A percentile compares a stretch with the other conserved stretches of the same genome.
Conservation (phyloP, 768 basidiomycete genomes). For the Lactifluus pinguis region DNA sequence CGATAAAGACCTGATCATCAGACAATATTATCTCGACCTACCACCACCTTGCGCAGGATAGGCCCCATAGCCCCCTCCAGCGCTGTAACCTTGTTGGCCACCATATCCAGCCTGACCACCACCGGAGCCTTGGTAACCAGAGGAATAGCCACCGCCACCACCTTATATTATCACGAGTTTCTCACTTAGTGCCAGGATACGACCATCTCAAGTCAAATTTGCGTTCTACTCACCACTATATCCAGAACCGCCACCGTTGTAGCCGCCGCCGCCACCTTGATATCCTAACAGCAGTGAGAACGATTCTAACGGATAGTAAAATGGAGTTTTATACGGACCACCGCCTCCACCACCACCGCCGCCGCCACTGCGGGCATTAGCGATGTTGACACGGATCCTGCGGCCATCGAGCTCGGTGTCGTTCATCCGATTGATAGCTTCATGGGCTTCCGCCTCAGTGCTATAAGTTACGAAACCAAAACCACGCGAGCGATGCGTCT, state of each 20-base stretch:
- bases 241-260: slow-evolving; percentile 26
- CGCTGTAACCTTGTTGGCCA: background rate
- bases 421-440: slow-evolving; percentile 69
- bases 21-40: background rate
- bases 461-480: slow-evolving; percentile 91
- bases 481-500: slow-evolving; percentile 93
- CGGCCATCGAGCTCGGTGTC: slow-evolving; percentile 93
- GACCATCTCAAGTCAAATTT: background rate
- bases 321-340: slow-evolving; percentile 20
- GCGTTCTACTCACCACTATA: slow-evolving; percentile 19
- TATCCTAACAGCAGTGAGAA: slow-evolving; percentile 16
- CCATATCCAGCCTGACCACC: slow-evolving; percentile 22
- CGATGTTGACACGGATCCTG: slow-evolving; percentile 79
- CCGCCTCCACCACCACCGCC: slow-evolving; percentile 35
- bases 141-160: slow-evolving; percentile 24
- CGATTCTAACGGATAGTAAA: background rate
- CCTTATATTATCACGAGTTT: background rate
- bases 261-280: slow-evolving; percentile 30
- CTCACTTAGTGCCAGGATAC: background rate
- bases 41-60: background rate
- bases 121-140: slow-evolving; percentile 24
- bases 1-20: background rate
- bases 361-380: slow-evolving; percentile 56
- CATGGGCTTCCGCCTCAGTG: slow-evolving; percentile 54
- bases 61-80: no score